Evolutionary conservation across 2,329 filamentous ascomycete genomes (phyloP).

Genomic region (Colletotrichum siamense): DNA sequence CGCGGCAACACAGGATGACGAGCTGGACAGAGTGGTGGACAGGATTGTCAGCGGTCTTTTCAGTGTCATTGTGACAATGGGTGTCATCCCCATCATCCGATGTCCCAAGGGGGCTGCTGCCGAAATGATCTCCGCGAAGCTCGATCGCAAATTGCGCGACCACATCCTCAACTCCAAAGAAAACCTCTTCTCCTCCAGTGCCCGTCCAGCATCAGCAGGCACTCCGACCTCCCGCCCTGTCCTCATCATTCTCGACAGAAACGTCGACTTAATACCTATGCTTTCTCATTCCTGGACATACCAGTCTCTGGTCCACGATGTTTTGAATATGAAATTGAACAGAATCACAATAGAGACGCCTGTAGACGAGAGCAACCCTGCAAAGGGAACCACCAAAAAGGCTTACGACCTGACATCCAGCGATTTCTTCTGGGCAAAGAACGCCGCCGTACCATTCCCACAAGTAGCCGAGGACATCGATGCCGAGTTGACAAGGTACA

Average conservation of each 20-base stretch:
- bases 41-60: conserved; percentile 96
- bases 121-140: conserved; percentile 90
- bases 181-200: conserved; percentile 80
- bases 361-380: conserved; percentile 76
- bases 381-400: conserved; percentile 81
- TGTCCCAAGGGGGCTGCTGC: conserved; percentile 93
- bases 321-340: conserved; percentile 71
- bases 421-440: conserved; percentile 97
- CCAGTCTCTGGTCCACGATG: conserved; percentile 80
- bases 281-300: conserved; percentile 90
- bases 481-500: conserved; percentile 90
- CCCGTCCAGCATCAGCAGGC: conserved; percentile 61
- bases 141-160: conserved; percentile 94
- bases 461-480: conserved; percentile 97
- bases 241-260: conserved; percentile 91
- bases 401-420: conserved; percentile 87
- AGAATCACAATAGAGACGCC: conserved; percentile 91
- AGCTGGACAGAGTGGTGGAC: conserved; percentile 86
- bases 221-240: conserved; percentile 82
- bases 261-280: conserved; percentile 96
- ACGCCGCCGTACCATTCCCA: conserved; percentile 88
- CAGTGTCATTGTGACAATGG: conserved; percentile 98
- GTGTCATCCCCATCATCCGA: conserved; percentile 94
- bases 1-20: conserved; percentile 86
- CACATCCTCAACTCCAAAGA: conserved; percentile 98